A percentile compares a stretch with the other conserved stretches of the same genome.
These are phyloP conservation scores for Xylaria sp. DNA, from an alignment of 2,329 filamentous ascomycete genomes.

Conservation along the genomic window DNA sequence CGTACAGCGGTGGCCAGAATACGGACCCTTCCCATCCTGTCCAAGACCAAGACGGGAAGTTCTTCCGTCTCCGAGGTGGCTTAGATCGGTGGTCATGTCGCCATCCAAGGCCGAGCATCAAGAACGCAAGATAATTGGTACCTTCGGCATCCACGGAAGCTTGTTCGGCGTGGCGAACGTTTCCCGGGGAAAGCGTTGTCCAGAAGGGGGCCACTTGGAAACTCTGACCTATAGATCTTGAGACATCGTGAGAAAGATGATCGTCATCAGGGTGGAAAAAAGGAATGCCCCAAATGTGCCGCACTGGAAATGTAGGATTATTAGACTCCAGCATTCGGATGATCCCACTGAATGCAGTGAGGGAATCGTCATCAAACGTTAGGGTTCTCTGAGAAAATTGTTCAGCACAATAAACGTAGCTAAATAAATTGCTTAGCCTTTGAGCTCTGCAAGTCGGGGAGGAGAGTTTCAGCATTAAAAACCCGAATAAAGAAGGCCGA, in stretches of 20 bases:
- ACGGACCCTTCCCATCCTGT: constrained; percentile 36
- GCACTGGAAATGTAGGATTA: constrained; percentile 26
- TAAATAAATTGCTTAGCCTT: constrained; percentile 23
- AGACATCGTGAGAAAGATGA: not conserved
- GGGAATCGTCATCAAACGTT: constrained; percentile 34
- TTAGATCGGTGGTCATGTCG: constrained; percentile 16
- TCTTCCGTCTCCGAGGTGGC: constrained; percentile 24
- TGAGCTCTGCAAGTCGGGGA: not conserved
- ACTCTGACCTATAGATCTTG: not conserved
- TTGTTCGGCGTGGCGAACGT: not conserved
- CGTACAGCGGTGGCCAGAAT: constrained; percentile 24
- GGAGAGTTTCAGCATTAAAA: not conserved
- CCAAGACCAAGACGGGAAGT: constrained; percentile 38
- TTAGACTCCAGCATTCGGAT: constrained; percentile 29
- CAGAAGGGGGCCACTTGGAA: constrained; percentile 15
- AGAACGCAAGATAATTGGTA: constrained; percentile 21
- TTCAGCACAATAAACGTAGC: constrained; percentile 31
- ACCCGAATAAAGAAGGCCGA: not conserved
- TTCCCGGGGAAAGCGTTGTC: not conserved
- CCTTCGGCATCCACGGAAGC: not conserved
- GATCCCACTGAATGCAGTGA: constrained; percentile 35
- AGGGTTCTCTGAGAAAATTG: constrained; percentile 35
- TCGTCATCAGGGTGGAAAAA: constrained; percentile 34
- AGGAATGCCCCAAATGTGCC: constrained; percentile 37
- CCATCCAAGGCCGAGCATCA: constrained; percentile 31